Base-by-base conservation (phyloP, 306 rosid genomes). In the Gillenia trifoliata region DNA sequence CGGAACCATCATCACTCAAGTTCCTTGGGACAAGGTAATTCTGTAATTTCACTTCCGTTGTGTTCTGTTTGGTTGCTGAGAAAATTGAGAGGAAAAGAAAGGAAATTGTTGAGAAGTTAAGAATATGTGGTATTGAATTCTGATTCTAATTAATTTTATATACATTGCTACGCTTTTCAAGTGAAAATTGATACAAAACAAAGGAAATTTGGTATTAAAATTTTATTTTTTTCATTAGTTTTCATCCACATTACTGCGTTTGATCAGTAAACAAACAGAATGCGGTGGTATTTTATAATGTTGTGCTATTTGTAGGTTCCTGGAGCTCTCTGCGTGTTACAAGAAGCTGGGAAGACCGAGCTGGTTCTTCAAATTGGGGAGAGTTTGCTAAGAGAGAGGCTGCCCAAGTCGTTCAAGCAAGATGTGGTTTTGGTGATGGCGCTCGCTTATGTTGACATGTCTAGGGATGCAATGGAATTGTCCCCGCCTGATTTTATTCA, bases 391-490 rank as follows among this genome's bases (percentile, higher is more conserved):
- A 86, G 83, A 38, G 99, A 94, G 85, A 88, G 97, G 84, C 83
- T 92, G 40, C 93, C 94, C 4, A 94, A 94, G 81, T 83, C 90
- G 19, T 94, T 94, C 83, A 94, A 94, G 88, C 99, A 92, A 76
- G 97, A 90, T 84, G 89, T 94, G 28, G 92, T 94, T 65, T 83
- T 94, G 88, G 91, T 88, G 34, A 80, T 92, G 96, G 91, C 95
- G 1, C 97, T 94, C 12, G 93, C 99, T 57, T 94, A 77, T 40
- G 95, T 94, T 57, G 97, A 92, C 77, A 40, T 92, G 76, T 92
- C 99, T 3, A 88, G 99, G 86, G 99, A 92, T 26, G 96, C 91
- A 26, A 94, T 94, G 96, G 93, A 88, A 56, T 82, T 92, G 77
- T 70, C 91, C 3, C 92, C 96, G 0, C 96, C 97, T 0, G 93